A percentile compares a stretch with the other conserved stretches of the same genome.
Conservation (phyloP, 2,329 filamentous ascomycete genomes). For the Elsinoe perseae region DNA sequence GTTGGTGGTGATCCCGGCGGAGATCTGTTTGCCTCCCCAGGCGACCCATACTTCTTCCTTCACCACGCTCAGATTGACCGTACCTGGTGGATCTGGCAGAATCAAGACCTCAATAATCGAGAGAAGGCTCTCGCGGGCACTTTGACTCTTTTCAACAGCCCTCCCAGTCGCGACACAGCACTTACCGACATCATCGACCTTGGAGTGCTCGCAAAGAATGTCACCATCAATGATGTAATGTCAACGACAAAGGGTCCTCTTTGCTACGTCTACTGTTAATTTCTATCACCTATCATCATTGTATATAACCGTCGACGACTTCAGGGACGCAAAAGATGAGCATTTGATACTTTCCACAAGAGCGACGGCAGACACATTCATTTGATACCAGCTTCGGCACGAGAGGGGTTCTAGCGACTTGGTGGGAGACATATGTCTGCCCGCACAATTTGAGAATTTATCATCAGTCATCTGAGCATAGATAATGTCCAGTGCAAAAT, state of each 20-base stretch:
- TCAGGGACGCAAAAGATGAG: neutral
- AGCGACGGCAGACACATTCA: neutral
- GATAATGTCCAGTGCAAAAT: neutral
- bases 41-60: conserved; percentile 42
- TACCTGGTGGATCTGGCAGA: conserved; percentile 46
- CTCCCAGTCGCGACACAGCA: conserved; percentile 37
- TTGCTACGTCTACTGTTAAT: conserved; percentile 39
- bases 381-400: conserved; percentile 6
- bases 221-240: conserved; percentile 35
- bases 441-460: neutral
- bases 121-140: conserved; percentile 35
- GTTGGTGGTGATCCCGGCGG: conserved; percentile 40
- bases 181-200: conserved; percentile 36
- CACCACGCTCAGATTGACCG: conserved; percentile 45
- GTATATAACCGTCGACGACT: neutral
- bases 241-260: conserved; percentile 39
- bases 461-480: neutral
- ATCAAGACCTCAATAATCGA: conserved; percentile 32
- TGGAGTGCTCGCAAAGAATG: conserved; percentile 31
- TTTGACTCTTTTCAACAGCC: conserved; percentile 37
- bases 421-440: neutral
- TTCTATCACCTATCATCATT: neutral
- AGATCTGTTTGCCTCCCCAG: conserved; percentile 39
- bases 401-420: neutral
- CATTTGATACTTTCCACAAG: neutral